Conservation (phyloP, 768 basidiomycete species). For the Rossbeevera mucosa region DNA sequence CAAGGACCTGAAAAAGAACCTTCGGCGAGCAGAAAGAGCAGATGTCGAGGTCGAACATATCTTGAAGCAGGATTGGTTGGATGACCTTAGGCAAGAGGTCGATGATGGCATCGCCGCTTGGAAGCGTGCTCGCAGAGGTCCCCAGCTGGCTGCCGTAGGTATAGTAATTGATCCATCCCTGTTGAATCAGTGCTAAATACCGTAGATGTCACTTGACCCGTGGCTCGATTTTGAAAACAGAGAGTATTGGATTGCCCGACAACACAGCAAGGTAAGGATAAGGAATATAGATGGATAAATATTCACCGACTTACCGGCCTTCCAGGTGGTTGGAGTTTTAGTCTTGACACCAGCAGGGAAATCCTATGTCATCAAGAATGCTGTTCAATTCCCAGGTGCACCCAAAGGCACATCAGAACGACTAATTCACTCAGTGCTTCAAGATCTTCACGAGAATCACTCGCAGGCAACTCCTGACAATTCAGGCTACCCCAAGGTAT, state of each 20-base stretch:
- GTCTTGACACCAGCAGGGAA: constrained; percentile 46
- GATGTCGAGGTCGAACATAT: constrained; percentile 48
- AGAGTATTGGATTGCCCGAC: constrained; percentile 51
- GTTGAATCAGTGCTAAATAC: neutral
- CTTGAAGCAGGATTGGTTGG: constrained; percentile 35
- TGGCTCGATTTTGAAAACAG: constrained; percentile 55
- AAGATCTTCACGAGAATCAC: constrained; percentile 35
- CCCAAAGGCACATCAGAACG: constrained; percentile 52
- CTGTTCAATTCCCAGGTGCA: constrained; percentile 48
- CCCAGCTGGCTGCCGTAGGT: constrained; percentile 51
- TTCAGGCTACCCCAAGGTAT: constrained; percentile 30
- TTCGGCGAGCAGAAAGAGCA: constrained; percentile 52
- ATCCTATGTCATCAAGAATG: constrained; percentile 54
- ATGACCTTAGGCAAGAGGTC: constrained; percentile 42
- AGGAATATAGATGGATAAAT: neutral
- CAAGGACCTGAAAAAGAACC: constrained; percentile 60
- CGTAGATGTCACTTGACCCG: constrained; percentile 44
- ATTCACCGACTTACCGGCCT: neutral
- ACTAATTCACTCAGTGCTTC: constrained; percentile 46
- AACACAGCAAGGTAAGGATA: constrained; percentile 17
- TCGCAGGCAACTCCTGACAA: neutral
- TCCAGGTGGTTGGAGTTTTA: constrained; percentile 43
- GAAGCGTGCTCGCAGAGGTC: constrained; percentile 48
- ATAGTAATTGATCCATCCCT: neutral
- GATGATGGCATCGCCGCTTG: constrained; percentile 54